A percentile compares a stretch with the other conserved stretches of the same genome.
Conservation (phyloP, 2,329 filamentous ascomycete species). For the Pseudofabraea citricarpa region DNA sequence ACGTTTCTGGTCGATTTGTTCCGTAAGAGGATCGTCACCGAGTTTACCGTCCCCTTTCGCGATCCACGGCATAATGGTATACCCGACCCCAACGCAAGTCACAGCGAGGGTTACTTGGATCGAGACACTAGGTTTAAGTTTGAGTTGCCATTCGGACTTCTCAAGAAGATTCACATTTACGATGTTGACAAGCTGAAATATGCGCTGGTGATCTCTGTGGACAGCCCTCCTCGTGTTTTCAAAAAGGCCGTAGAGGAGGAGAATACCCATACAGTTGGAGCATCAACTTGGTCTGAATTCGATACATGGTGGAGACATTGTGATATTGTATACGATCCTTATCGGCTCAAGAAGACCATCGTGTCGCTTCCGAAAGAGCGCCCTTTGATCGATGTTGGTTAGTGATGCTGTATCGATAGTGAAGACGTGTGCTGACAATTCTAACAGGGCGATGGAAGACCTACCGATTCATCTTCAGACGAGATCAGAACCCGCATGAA, state of each 20-base stretch:
- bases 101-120: conserved; percentile 13
- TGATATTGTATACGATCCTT: conserved; percentile 46
- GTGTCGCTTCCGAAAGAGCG: conserved; percentile 41
- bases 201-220: conserved; percentile 42
- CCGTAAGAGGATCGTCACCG: conserved; percentile 34
- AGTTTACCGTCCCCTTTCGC: conserved; percentile 31
- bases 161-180: conserved; percentile 39
- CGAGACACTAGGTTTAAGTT: conserved; percentile 28
- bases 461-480: conserved; percentile 46
- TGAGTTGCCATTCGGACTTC: conserved; percentile 32
- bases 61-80: conserved; percentile 18
- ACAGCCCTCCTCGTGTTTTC: conserved; percentile 36
- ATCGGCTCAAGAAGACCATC: conserved; percentile 28
- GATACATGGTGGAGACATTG: conserved; percentile 61
- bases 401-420: background rate
- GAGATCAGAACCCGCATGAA: conserved; percentile 17
- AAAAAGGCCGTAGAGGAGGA: conserved; percentile 25
- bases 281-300: conserved; percentile 47
- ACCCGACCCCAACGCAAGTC: conserved; percentile 3
- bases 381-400: conserved; percentile 54
- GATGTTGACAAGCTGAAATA: conserved; percentile 27
- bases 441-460: conserved; percentile 58
- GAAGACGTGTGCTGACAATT: background rate
- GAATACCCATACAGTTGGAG: conserved; percentile 35
- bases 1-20: conserved; percentile 35